Base-by-base conservation (phyloP, 106 monocot species). In the Allium sativum region DNA sequence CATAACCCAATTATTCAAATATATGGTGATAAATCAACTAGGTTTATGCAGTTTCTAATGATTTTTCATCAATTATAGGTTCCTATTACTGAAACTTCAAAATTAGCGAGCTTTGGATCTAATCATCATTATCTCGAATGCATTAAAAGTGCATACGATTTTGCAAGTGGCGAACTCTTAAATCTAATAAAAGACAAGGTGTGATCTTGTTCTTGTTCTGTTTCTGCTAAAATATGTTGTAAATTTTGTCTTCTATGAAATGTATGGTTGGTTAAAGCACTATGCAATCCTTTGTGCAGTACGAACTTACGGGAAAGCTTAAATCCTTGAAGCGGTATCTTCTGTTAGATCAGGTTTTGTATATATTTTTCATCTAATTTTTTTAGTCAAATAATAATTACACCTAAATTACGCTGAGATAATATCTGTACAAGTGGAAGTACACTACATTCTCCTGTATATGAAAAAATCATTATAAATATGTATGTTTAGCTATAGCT, bases 111-210 rank as follows among this genome's bases (percentile, higher is more conserved):
- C 68, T 80, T 80, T 58, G 83, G 78, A 16, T 82, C 85, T 67
- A 92, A 83, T 18, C 88, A 92, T 77, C 87, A 88, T 21, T 92
- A 92, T 79, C 76, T 99, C 58, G 88, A 99, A 67, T 88, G 88
- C 62, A 85, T 99, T 54, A 99, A 92, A 74, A 67, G 67, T 68
- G 91, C 98, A 45, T 87, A 99, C 77, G 82, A 81, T 31, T 99
- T 88, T 81, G 92, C 98, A 65, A 99, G 92, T 70, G 64, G 81
- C 57, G 90, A 88, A 61, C 85, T 99, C 40, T 65, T 99, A 61
- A 88, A 79, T 70, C 92, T 99, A 64, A 82, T 92, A 4, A 92
- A 92, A 78, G 85, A 99, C 44, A 99, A 92, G 88, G 98, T 92
- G 45, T 11, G 31, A 22, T 22, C 19, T 62, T 18, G 62, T 62